Conservation (phyloP, 345 rosid species). For the Populus pruinosa region DNA sequence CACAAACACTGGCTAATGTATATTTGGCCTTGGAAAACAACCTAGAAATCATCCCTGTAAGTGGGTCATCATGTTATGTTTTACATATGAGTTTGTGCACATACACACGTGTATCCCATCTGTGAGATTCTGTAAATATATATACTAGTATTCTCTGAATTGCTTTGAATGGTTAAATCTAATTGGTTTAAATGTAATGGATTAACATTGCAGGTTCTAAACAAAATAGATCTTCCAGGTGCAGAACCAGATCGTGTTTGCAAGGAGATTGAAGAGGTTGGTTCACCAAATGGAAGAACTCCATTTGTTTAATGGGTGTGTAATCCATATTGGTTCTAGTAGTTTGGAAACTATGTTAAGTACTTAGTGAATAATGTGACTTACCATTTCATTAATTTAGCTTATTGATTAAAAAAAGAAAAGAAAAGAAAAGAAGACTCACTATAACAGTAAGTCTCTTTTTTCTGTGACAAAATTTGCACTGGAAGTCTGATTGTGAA, state of each 20-base stretch:
- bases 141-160: background rate
- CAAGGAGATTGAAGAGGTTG: constrained; percentile 97
- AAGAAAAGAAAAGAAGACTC: background rate
- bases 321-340: constrained; percentile 17
- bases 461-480: background rate
- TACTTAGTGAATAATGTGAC: background rate
- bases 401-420: background rate
- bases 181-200: background rate
- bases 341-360: background rate
- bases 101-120: background rate
- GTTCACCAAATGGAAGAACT: constrained; percentile 35
- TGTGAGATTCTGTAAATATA: background rate
- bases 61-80: constrained; percentile 23
- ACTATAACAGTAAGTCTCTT: background rate
- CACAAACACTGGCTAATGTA: constrained; percentile 93
- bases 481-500: background rate
- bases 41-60: constrained; percentile 94
- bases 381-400: background rate
- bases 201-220: constrained; percentile 56
- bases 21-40: constrained; percentile 93
- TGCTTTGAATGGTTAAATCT: background rate
- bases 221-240: constrained; percentile 98
- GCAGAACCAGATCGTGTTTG: constrained; percentile 82
- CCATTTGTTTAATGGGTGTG: constrained; percentile 31
- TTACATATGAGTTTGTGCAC: background rate